Conservation (phyloP, 2,329 filamentous ascomycete species). For the Sporothrix sp. region DNA sequence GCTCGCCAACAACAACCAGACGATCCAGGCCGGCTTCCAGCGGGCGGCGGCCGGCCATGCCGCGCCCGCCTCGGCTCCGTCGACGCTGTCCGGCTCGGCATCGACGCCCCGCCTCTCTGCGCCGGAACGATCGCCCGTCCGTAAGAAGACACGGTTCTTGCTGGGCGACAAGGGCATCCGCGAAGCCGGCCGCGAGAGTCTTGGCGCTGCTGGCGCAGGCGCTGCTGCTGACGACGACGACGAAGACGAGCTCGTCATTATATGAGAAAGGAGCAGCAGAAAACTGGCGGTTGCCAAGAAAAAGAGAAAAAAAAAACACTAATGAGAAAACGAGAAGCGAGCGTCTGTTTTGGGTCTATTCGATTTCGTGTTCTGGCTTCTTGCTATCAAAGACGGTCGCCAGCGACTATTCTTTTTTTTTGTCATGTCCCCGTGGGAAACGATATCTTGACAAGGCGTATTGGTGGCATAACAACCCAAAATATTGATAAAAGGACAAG, state of each 20-base stretch:
- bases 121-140: conserved; percentile 37
- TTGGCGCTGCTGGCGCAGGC: conserved; percentile 35
- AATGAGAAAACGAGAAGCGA: conserved; percentile 6
- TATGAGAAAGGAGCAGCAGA: conserved; percentile 22
- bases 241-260: conserved; percentile 42
- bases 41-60: neutral
- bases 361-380: neutral
- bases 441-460: too few relatives aligned
- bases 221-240: conserved; percentile 30
- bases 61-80: conserved; percentile 5
- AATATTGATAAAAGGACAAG: too few relatives aligned
- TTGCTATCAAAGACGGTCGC: neutral
- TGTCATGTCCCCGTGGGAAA: neutral
- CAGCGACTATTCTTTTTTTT: neutral
- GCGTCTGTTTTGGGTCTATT: neutral
- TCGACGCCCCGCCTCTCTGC: conserved; percentile 6
- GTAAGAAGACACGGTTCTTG: conserved; percentile 71
- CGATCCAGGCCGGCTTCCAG: conserved; percentile 7
- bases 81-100: conserved; percentile 5
- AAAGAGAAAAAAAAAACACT: neutral
- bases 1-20: conserved; percentile 21
- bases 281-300: too few relatives aligned
- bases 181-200: conserved; percentile 65
- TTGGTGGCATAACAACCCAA: too few relatives aligned
- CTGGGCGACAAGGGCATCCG: conserved; percentile 67